Percentiles rank a stretch among this genome's conserved stretches.
Evolutionary conservation across 768 basidiomycete genomes (phyloP).

Genomic region (Trametes coccinea): DNA sequence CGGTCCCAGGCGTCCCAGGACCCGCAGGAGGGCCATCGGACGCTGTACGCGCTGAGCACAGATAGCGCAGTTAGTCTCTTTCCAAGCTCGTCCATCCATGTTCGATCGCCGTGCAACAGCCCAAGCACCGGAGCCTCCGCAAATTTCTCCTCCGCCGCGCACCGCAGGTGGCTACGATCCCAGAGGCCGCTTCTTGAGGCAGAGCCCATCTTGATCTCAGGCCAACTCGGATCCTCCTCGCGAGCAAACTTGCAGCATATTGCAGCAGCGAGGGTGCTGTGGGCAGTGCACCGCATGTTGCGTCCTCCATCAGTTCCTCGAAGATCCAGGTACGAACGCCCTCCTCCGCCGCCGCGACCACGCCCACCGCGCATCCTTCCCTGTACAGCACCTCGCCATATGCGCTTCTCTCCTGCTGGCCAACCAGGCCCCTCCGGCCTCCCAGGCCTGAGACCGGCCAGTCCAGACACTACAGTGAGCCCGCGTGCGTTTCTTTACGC

Average conservation of each 20-base stretch:
- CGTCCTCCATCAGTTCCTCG: constrained; percentile 2
- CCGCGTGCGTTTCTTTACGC: no score
- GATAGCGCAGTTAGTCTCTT: not conserved
- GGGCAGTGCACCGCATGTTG: not conserved
- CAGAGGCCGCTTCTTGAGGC: not conserved
- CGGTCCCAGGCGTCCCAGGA: no score
- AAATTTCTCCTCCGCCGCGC: not conserved
- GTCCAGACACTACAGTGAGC: no score
- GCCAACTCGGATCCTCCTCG: not conserved
- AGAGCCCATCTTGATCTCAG: not conserved
- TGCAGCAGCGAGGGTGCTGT: not conserved
- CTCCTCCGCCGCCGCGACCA: not conserved
- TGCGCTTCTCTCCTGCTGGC: no score
- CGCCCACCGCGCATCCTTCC: no score
- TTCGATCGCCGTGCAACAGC: not conserved
- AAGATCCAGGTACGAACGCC: constrained; percentile 5
- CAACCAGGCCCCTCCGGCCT: no score
- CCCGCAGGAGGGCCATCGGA: not conserved
- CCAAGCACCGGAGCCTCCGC: not conserved
- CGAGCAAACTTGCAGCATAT: not conserved
- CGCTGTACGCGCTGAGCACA: not conserved
- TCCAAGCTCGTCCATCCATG: not conserved
- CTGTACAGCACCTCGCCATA: no score
- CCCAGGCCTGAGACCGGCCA: no score
- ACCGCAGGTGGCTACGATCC: no score